phyloP scores from a whole-genome alignment of 352 stramenopile genomes.

The Pythium apleroticum region DNA sequence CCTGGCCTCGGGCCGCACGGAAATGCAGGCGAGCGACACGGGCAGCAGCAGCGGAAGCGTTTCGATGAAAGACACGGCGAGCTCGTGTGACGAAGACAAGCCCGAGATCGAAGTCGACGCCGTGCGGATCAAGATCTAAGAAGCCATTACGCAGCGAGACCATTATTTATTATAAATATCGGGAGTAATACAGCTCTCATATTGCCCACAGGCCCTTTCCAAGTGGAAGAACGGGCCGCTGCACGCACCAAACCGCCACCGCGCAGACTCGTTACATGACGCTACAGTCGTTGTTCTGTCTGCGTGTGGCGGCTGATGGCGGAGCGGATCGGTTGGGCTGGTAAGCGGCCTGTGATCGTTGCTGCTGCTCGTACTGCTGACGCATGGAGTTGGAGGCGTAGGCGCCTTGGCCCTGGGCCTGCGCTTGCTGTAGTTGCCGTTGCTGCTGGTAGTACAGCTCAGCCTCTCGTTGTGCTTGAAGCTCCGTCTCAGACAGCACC shows the following conservation, averaged over 20 bases:
- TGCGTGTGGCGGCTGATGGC: conserved; percentile 6
- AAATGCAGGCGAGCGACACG: conserved; percentile 26
- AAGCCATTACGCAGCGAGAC: background rate
- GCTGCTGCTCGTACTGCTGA: conserved; percentile 57
- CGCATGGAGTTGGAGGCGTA: conserved; percentile 6
- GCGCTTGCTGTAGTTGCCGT: conserved; percentile 40
- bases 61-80: conserved; percentile 27
- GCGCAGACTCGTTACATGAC: conserved; percentile 38
- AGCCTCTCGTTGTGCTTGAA: conserved; percentile 64
- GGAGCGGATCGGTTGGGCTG: conserved; percentile 20
- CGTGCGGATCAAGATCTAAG: conserved; percentile 65
- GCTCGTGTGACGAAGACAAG: conserved; percentile 41
- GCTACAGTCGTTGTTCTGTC: conserved; percentile 41
- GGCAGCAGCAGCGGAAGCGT: conserved; percentile 36
- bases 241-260: background rate
- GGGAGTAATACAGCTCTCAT: conserved; percentile 2
- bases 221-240: conserved; percentile 18
- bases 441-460: conserved; percentile 68
- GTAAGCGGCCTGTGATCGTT: conserved; percentile 38
- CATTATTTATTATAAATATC: conserved; percentile 24
- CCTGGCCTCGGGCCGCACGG: conserved; percentile 23
- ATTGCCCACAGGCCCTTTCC: conserved; percentile 8
- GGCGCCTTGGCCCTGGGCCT: conserved; percentile 25
- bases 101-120: conserved; percentile 55
- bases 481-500: conserved; percentile 56